Evolutionary conservation across 2,329 filamentous ascomycete genomes (phyloP).

Genomic region (Clonostachys rosea): DNA sequence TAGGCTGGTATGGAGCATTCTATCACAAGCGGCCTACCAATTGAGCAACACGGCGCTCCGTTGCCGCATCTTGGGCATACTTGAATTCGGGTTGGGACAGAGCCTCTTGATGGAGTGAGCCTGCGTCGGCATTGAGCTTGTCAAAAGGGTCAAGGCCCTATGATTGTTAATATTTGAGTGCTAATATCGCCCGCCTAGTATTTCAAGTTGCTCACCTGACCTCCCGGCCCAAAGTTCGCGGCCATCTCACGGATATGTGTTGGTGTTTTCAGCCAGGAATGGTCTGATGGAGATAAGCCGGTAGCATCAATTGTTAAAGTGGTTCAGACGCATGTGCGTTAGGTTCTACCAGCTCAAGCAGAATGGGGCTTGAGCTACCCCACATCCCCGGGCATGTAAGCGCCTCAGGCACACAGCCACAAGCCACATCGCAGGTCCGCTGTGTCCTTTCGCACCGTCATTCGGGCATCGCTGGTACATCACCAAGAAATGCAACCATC

Average conservation of each 20-base stretch:
- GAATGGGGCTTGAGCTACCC: too few relatives aligned
- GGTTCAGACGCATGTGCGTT: too few relatives aligned
- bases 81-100: constrained; percentile 26
- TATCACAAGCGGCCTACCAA: constrained; percentile 16
- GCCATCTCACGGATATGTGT: neutral
- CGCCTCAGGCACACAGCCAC: neutral
- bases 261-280: neutral
- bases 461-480: too few relatives aligned
- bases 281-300: neutral
- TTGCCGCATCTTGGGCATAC: constrained; percentile 29
- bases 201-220: neutral
- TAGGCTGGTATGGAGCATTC: neutral
- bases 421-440: neutral
- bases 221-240: neutral
- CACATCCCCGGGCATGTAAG: neutral
- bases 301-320: too few relatives aligned
- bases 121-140: constrained; percentile 32
- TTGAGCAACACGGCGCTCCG: constrained; percentile 29
- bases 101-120: constrained; percentile 29
- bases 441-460: too few relatives aligned
- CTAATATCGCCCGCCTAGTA: neutral
- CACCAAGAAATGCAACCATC: too few relatives aligned
- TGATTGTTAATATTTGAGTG: constrained; percentile 6
- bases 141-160: constrained; percentile 28
- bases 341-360: too few relatives aligned